A percentile compares a stretch with the other conserved stretches of the same genome.
phyloP scores from a whole-genome alignment of 2,329 filamentous ascomycete genomes.

The Passalora sequoiae region DNA sequence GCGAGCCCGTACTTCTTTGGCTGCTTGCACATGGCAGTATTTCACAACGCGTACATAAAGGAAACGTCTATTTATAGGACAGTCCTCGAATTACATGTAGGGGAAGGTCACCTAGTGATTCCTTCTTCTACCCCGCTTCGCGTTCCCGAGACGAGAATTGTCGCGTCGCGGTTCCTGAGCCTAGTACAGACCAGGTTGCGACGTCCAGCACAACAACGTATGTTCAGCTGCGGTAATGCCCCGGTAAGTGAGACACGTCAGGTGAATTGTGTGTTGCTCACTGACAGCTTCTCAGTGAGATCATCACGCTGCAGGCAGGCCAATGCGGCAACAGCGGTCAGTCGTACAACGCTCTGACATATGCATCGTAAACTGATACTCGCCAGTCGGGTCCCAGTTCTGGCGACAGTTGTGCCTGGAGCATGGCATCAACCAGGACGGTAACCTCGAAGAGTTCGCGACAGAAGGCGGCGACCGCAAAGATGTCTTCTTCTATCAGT shows the following conservation, averaged over 20 bases:
- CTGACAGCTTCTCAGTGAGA: constrained; percentile 83
- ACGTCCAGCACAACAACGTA: neutral
- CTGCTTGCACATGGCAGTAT: no score
- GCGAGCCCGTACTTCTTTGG: constrained; percentile 1
- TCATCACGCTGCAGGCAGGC: constrained; percentile 97
- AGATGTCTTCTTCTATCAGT: constrained; percentile 98
- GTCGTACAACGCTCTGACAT: constrained; percentile 38
- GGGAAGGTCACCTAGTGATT: no score
- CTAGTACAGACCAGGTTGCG: neutral
- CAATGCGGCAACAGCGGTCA: constrained; percentile 98
- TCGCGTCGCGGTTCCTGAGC: neutral
- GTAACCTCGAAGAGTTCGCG: constrained; percentile 95
- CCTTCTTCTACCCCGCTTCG: no score
- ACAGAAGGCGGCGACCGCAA: constrained; percentile 97
- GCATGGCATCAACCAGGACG: constrained; percentile 95
- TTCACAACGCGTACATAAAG: no score
- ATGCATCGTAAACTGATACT: constrained; percentile 9
- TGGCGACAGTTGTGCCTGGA: constrained; percentile 99
- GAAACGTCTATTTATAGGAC: no score
- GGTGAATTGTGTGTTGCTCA: no score
- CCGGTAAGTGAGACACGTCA: no score
- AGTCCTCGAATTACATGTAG: no score
- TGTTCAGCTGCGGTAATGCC: neutral
- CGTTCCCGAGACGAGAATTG: neutral
- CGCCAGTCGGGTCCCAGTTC: constrained; percentile 86